phyloP scores from a whole-genome alignment of 2,329 filamentous ascomycete species.

The Coniochaeta sp. region DNA sequence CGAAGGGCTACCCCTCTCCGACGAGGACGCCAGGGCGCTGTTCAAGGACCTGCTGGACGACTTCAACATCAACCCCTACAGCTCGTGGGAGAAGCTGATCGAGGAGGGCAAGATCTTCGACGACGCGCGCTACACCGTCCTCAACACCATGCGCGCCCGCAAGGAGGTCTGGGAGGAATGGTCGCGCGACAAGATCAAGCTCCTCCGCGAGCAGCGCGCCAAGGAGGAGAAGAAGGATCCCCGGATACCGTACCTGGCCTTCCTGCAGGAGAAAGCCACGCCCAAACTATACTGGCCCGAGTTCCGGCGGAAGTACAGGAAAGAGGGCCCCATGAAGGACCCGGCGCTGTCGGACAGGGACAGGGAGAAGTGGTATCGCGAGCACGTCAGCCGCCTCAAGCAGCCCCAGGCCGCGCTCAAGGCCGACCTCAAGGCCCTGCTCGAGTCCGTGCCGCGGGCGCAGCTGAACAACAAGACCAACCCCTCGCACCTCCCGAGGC shows the following conservation, averaged over 20 bases:
- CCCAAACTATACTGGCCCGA: slow-evolving; percentile 96
- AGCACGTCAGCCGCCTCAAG: slow-evolving; percentile 61
- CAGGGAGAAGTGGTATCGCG: slow-evolving; percentile 71
- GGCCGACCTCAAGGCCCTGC: slow-evolving; percentile 57
- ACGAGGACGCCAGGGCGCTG: slow-evolving; percentile 67
- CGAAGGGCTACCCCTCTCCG: slow-evolving; percentile 61
- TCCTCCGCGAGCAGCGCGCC: slow-evolving; percentile 63
- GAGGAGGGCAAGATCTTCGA: slow-evolving; percentile 76
- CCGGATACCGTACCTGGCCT: slow-evolving; percentile 69
- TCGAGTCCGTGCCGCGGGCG: slow-evolving; percentile 52
- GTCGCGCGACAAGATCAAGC: slow-evolving; percentile 68
- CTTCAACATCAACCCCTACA: slow-evolving; percentile 74
- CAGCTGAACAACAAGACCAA: slow-evolving; percentile 53
- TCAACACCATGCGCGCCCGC: slow-evolving; percentile 72
- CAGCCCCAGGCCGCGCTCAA: slow-evolving; percentile 59
- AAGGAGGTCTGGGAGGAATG: slow-evolving; percentile 80
- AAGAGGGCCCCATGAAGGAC: slow-evolving; percentile 73
- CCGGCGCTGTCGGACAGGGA: slow-evolving; percentile 65
- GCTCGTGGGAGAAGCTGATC: slow-evolving; percentile 83
- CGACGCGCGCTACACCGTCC: slow-evolving; percentile 77
- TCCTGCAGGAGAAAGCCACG: slow-evolving; percentile 74
- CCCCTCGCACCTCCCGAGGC: slow-evolving; percentile 49
- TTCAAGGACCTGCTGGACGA: slow-evolving; percentile 87
- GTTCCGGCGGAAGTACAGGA: slow-evolving; percentile 85
- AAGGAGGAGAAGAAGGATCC: slow-evolving; percentile 78